These are phyloP conservation scores for Cairneyella variabilis DNA, from an alignment of 495 filamentous ascomycete species.

Conservation along the genomic window DNA sequence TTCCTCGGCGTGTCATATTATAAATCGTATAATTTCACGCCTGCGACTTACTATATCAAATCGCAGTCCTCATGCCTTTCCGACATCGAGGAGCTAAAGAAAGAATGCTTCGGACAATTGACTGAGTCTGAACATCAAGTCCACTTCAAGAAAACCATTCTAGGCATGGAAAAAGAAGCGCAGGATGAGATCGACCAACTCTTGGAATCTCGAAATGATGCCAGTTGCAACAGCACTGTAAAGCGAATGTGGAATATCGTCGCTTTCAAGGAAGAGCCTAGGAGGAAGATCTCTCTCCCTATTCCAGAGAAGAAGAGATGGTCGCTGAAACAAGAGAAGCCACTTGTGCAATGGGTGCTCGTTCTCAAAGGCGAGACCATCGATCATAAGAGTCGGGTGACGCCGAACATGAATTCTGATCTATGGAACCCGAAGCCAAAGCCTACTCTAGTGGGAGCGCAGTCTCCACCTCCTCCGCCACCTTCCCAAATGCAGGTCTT, in stretches of 20 bases:
- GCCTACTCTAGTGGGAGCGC: background rate
- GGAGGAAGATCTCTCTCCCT: constrained; percentile 13
- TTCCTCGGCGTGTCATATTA: constrained; percentile 1
- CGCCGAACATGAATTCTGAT: constrained; percentile 11
- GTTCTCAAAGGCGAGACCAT: constrained; percentile 8
- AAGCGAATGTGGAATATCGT: constrained; percentile 7
- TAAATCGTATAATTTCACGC: background rate
- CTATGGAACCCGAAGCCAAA: constrained; percentile 1
- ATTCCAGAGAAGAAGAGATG: background rate
- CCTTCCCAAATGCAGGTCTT: constrained; percentile 1
- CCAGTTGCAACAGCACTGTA: background rate
- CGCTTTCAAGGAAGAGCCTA: background rate
- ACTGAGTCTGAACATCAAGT: background rate
- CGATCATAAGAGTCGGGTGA: background rate
- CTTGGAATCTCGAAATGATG: constrained; percentile 4
- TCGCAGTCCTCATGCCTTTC: constrained; percentile 2
- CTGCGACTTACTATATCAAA: constrained; percentile 11
- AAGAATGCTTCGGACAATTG: background rate
- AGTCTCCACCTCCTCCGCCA: background rate
- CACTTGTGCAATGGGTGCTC: constrained; percentile 9
- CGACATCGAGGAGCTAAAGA: background rate
- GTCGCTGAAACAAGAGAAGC: background rate
- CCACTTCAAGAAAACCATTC: background rate
- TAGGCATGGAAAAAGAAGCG: constrained; percentile 1
- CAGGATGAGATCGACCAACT: constrained; percentile 17